A percentile compares a stretch with the other conserved stretches of the same genome.
phyloP scores from a whole-genome alignment of 1,284 basidiomycete species.

The Leucoagaricus sp. region DNA sequence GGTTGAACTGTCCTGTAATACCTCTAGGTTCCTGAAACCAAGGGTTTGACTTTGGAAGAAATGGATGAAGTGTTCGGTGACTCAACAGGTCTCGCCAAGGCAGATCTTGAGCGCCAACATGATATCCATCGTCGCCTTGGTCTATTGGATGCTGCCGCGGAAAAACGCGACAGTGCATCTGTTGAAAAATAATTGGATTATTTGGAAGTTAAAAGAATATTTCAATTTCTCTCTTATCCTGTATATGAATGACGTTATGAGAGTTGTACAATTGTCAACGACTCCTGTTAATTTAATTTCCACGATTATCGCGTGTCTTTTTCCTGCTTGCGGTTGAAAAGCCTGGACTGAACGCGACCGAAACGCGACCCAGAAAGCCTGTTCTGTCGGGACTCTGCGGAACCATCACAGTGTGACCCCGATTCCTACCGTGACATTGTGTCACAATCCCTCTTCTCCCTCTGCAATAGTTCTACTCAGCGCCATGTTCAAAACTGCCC shows the following conservation, averaged over 20 bases:
- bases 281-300: not conserved
- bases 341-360: not conserved
- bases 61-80: slow-evolving; percentile 71
- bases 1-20: not conserved
- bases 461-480: slow-evolving; percentile 9
- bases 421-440: slow-evolving; percentile 20
- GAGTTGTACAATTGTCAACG: not conserved
- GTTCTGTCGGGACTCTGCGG: slow-evolving; percentile 19
- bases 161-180: slow-evolving; percentile 20
- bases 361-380: not conserved
- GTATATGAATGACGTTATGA: not conserved
- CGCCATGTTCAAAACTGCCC: slow-evolving; percentile 42
- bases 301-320: no score
- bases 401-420: slow-evolving; percentile 20
- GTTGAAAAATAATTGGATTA: not conserved
- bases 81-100: slow-evolving; percentile 48
- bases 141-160: slow-evolving; percentile 29
- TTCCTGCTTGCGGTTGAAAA: no score
- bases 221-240: not conserved
- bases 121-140: slow-evolving; percentile 63
- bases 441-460: slow-evolving; percentile 2
- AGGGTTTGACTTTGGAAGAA: slow-evolving; percentile 65
- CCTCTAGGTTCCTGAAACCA: slow-evolving; percentile 63
- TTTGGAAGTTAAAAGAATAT: not conserved
- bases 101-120: slow-evolving; percentile 55